Base-by-base conservation (phyloP, 179 eudicot species). In the Amaranthus tricolor region DNA sequence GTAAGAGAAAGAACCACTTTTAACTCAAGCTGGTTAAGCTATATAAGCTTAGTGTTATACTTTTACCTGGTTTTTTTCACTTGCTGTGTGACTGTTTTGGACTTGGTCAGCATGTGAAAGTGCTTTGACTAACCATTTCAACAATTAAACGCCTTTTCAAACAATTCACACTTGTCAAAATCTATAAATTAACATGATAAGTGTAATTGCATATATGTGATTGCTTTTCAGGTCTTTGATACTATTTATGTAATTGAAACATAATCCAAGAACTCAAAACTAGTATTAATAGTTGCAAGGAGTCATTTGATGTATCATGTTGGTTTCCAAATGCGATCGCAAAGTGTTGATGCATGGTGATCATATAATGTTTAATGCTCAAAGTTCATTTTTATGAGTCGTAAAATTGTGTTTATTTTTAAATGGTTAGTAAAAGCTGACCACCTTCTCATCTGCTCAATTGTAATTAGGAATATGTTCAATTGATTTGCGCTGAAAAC, bases 121-220 rank as follows among this genome's bases (percentile, higher is more conserved):
- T 65, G 53, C 43, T 66, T 49, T 54, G 11, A 57, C 54, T 71
- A 21, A 7, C 69, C 20, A 40, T 73, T n/a, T n/a, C n/a, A n/a
- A n/a, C n/a, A n/a, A n/a, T n/a, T n/a, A n/a, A n/a, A n/a, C n/a
- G n/a, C n/a, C n/a, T n/a, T n/a, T n/a, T n/a, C n/a, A n/a, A n/a
- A n/a, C n/a, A n/a, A n/a, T n/a, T n/a, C n/a, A n/a, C n/a, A n/a
- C n/a, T n/a, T n/a, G n/a, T n/a, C n/a, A n/a, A n/a, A n/a, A n/a
- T n/a, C n/a, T n/a, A n/a, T n/a, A n/a, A n/a, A n/a, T n/a, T n/a
- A n/a, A n/a, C n/a, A n/a, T n/a, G n/a, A n/a, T n/a, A n/a, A n/a
- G n/a, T n/a, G n/a, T n/a, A n/a, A n/a, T n/a, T n/a, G n/a, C n/a
- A n/a, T n/a, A n/a, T n/a, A n/a, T n/a, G n/a, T n/a, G n/a, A n/a